phyloP scores from a whole-genome alignment of 768 basidiomycete species.

The Glaciozyma antarctica region DNA sequence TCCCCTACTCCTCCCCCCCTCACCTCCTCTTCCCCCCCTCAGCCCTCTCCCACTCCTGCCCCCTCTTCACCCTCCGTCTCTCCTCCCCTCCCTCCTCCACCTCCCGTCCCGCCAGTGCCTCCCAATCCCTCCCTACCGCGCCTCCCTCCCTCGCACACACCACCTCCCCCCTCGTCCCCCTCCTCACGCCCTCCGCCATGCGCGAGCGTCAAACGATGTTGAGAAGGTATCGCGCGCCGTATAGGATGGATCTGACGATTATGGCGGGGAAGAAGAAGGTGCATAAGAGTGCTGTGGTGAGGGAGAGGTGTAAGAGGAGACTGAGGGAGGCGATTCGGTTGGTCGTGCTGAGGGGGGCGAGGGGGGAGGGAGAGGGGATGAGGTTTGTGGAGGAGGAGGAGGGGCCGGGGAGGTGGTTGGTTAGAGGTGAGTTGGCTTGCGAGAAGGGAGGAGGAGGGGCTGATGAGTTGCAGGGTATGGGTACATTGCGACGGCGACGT shows the following conservation, averaged over 20 bases:
- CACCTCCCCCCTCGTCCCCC: neutral
- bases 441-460: neutral
- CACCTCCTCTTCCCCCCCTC: conserved; percentile 7
- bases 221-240: conserved; percentile 7
- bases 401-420: conserved; percentile 19
- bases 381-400: conserved; percentile 4
- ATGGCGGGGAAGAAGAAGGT: conserved; percentile 26
- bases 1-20: neutral
- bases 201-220: neutral
- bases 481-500: conserved; percentile 13
- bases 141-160: neutral
- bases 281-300: conserved; percentile 19
- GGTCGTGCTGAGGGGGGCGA: conserved; percentile 16
- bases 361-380: conserved; percentile 3
- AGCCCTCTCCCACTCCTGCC: neutral
- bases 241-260: conserved; percentile 23
- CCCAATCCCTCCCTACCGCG: neutral
- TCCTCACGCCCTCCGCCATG: neutral
- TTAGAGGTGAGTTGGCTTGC: conserved; percentile 7
- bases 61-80: conserved; percentile 11
- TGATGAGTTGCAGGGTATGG: conserved; percentile 5
- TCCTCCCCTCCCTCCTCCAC: neutral
- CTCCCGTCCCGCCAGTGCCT: neutral
- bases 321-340: conserved; percentile 20
- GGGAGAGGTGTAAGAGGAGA: conserved; percentile 19